A percentile compares a stretch with the other conserved stretches of the same genome.
phyloP scores from a whole-genome alignment of 768 basidiomycete genomes.

The Amanita pseudoporphyria region DNA sequence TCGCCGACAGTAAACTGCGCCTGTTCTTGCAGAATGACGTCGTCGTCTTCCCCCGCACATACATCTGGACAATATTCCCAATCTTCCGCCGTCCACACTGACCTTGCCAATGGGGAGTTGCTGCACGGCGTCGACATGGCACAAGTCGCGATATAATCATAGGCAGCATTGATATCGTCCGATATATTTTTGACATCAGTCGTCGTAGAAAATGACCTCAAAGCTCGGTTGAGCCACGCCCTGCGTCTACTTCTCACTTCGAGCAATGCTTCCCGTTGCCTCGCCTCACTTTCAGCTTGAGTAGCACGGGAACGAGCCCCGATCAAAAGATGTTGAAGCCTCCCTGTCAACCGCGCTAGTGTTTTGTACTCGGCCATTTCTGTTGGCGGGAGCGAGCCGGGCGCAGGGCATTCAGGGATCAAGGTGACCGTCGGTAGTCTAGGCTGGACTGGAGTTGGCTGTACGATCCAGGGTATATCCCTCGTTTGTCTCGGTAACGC shows the following conservation, averaged over 20 bases:
- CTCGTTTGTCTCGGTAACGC: not conserved
- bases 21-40: slow-evolving; percentile 3
- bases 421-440: slow-evolving; percentile 2
- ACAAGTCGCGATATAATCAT: slow-evolving; percentile 18
- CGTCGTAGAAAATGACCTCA: slow-evolving; percentile 12
- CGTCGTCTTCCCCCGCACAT: not conserved
- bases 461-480: not conserved
- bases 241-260: slow-evolving; percentile 52
- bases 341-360: slow-evolving; percentile 23
- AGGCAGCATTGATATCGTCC: not conserved
- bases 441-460: slow-evolving; percentile 1
- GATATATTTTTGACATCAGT: not conserved
- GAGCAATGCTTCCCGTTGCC: slow-evolving; percentile 33
- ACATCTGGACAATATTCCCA: slow-evolving; percentile 13
- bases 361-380: slow-evolving; percentile 26
- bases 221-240: slow-evolving; percentile 54
- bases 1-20: not conserved
- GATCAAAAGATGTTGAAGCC: slow-evolving; percentile 30
- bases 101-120: slow-evolving; percentile 39
- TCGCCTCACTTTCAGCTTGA: slow-evolving; percentile 28
- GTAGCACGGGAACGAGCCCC: slow-evolving; percentile 32
- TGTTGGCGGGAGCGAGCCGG: slow-evolving; percentile 19
- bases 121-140: slow-evolving; percentile 40
- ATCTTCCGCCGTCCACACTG: slow-evolving; percentile 30
- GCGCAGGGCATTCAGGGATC: slow-evolving; percentile 15